Conservation (phyloP, 2,329 filamentous ascomycete species). For the Akanthomyces muscarius region DNA sequence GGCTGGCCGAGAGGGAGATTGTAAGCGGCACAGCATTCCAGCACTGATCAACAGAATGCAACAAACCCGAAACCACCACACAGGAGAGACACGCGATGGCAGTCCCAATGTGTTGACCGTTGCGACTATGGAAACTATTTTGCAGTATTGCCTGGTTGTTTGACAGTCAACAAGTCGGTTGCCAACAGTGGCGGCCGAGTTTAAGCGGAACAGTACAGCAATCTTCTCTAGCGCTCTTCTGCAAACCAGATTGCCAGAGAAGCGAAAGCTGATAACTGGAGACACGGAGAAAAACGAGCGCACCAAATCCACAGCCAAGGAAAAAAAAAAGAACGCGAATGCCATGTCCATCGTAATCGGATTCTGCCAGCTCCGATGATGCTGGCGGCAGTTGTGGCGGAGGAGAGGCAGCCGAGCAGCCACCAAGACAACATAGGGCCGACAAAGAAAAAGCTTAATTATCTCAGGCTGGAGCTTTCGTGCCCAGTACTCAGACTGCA, state of each 20-base stretch:
- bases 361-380: not conserved
- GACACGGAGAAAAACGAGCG: not conserved
- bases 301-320: not conserved
- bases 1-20: not conserved
- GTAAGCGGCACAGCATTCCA: conserved; percentile 1
- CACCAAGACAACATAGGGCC: not conserved
- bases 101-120: not conserved
- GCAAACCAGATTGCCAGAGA: not conserved
- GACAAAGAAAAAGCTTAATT: conserved; percentile 1
- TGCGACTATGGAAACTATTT: not conserved
- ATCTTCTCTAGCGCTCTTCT: not conserved
- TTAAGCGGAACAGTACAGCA: no score
- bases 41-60: not conserved
- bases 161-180: not conserved
- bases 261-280: not conserved
- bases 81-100: not conserved
- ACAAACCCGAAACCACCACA: not conserved
- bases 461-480: not conserved
- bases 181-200: not conserved
- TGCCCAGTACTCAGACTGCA: not conserved
- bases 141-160: not conserved
- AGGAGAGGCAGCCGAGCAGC: not conserved
- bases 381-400: not conserved
- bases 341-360: not conserved
- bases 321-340: not conserved